Evolutionary conservation across 2,329 filamentous ascomycete species (phyloP).

Genomic region (Aplosporella prunicola): DNA sequence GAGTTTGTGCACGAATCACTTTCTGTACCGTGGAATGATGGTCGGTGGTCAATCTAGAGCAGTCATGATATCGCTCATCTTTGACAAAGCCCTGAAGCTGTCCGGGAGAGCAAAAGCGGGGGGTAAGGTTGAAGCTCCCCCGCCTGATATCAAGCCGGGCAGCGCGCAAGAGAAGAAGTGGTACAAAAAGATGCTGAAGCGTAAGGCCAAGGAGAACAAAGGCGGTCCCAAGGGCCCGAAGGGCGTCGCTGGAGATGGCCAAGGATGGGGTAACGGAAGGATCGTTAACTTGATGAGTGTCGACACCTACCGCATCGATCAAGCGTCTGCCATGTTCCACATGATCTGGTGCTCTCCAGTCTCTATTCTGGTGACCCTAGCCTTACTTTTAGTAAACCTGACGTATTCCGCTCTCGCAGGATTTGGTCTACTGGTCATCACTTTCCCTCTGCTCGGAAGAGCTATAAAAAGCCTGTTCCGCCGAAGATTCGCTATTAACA

Average conservation of each 20-base stretch:
- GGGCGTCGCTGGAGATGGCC: conserved; percentile 56
- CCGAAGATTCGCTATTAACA: conserved; percentile 75
- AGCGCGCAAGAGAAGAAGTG: conserved; percentile 43
- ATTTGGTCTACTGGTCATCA: conserved; percentile 70
- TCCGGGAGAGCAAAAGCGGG: conserved; percentile 83
- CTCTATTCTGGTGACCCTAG: conserved; percentile 65
- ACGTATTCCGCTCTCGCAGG: conserved; percentile 84
- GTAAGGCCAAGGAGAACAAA: conserved; percentile 32
- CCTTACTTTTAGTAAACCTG: conserved; percentile 75
- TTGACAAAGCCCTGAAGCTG: conserved; percentile 84
- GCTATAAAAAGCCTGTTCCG: conserved; percentile 69
- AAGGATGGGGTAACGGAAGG: conserved; percentile 85
- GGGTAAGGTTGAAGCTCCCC: conserved; percentile 41
- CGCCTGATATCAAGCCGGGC: conserved; percentile 37
- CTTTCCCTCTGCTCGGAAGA: conserved; percentile 65
- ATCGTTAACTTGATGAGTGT: conserved; percentile 93
- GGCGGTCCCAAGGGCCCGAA: conserved; percentile 32
- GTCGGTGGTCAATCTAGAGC: conserved; percentile 76
- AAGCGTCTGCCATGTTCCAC: conserved; percentile 82
- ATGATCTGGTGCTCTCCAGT: conserved; percentile 83
- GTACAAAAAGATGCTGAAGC: conserved; percentile 34
- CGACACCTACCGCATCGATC: conserved; percentile 86
- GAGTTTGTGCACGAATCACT: conserved; percentile 76
- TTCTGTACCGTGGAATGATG: conserved; percentile 87
- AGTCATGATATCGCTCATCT: conserved; percentile 76